Evolutionary conservation across 129 eudicot genomes (phyloP), one percentile per base, ranked within the genome.

Genomic region (Saposhnikovia divaricata): DNA sequence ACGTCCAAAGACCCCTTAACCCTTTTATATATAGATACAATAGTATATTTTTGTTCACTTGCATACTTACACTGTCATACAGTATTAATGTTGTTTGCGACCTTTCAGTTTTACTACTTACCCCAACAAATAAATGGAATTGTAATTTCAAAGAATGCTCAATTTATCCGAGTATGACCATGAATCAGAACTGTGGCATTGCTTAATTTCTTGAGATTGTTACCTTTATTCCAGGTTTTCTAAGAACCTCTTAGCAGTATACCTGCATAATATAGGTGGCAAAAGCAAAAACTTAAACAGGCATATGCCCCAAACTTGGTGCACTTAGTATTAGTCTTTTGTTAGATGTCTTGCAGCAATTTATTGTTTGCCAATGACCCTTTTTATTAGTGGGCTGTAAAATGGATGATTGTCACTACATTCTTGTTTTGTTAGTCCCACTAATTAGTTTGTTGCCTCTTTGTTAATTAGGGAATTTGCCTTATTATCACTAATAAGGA

Each of bases 401-500:
- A 28, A n/a, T 66, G 42, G 7, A 28, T 66, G 42, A 66, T 66
- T 15, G 72, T 66, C 42, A n/a, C 5, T 34, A 31, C 23, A 68
- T 31, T 28, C 42, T 68, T 68, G 73, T 68, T 42, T 71, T 71
- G 1, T 71, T 38, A 14, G 27, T 50, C 18, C 25, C 3, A 16
- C 44, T 25, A 6, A 21, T n/a, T 45, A 12, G 0, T 5, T 45
- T 45, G 47, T 45, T 25, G 28, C n/a, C 59, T 45, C 28, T 27
- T 42, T 18, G 5, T 72, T 37, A 9, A 21, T 40, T 43, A 7
- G 15, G 25, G 4, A 28, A 75, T 14, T 74, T 51, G 4, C 43
- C 65, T 57, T 50, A 9, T 37, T 61, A 34, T 81, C 14, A 21
- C 66, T 70, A 68, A 74, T 23, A 82, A 73, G 78, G 50, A 74